Conservation (phyloP, 2,329 filamentous ascomycete species). For the Pseudogymnoascus sp. region DNA sequence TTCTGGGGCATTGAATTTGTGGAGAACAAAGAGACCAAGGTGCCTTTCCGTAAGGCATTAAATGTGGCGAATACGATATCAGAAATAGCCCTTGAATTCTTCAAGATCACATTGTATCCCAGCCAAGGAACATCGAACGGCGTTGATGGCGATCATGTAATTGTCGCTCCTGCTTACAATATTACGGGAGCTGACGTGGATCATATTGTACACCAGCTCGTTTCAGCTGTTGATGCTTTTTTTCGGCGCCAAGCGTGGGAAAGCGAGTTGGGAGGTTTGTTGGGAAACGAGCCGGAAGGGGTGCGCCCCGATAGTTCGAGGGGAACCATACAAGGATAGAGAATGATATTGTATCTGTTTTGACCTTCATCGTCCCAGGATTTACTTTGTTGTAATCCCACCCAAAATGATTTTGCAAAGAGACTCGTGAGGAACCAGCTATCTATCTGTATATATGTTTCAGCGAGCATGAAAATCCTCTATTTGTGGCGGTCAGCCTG, state of each 20-base stretch:
- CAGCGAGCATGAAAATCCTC: neutral
- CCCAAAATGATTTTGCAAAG: neutral
- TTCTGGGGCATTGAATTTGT: slow-evolving; percentile 52
- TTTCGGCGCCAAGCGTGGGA: neutral
- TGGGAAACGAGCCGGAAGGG: neutral
- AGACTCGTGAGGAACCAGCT: neutral
- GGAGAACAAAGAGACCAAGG: slow-evolving; percentile 39
- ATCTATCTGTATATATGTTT: neutral
- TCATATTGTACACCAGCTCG: slow-evolving; percentile 41
- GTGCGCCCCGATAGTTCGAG: neutral
- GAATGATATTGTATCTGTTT: neutral
- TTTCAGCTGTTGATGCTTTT: neutral
- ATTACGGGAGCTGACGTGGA: slow-evolving; percentile 45
- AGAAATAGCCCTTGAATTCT: slow-evolving; percentile 32
- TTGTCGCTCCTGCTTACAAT: slow-evolving; percentile 55
- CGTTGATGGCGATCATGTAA: slow-evolving; percentile 49
- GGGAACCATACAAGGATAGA: neutral
- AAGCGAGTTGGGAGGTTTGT: neutral
- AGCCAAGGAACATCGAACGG: slow-evolving; percentile 49
- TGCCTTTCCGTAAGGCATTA: slow-evolving; percentile 36
- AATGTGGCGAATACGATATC: slow-evolving; percentile 42
- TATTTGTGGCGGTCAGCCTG: neutral
- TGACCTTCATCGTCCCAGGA: neutral
- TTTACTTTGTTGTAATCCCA: neutral
- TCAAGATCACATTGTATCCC: slow-evolving; percentile 50